Evolutionary conservation across 495 filamentous ascomycete genomes (phyloP), one percentile per base, ranked within the genome.

Genomic region (Daldinia caldariorum): DNA sequence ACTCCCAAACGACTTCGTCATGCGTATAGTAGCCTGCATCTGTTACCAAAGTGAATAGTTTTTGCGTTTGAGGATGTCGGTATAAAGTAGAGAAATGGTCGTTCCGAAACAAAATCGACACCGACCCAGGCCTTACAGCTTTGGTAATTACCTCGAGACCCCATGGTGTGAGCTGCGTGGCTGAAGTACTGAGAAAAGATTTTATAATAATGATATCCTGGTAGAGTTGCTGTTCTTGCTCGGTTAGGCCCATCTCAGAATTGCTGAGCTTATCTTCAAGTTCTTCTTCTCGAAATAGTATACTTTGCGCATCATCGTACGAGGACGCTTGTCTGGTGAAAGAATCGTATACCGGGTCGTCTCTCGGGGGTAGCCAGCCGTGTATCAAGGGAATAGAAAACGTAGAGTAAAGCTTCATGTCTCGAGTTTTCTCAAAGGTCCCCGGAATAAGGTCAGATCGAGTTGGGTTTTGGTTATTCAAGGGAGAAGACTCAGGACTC

Each of bases 81-180:
- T 97, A 97, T 0, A 99, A 75, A 0, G 95, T 98, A 32, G 90
- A 90, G 75, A 99, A 99, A 79, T 99, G 95, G 72, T 98, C 94
- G 68, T 99, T 99, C 35, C 95, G 88, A 81, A 99, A 99, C 2
- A 98, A 79, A 54, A 99, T 98, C 0, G 91, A 92, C 7, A 97
- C 83, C 0, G 89, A 87, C 2, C 92, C 93, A 0, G 92, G 91
- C 13, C 82, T 79, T 50, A 97, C 78, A 6, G 79, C 84, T 49
- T 86, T 84, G 2, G 81, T 82, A 12, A 99, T 87, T 4, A 89
- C 86, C 5, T 89, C 83, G 0, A 99, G 86, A 0, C 95, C 95
- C 78, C 89, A 91, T 2, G 84, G 78, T 2, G 94, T 97, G 5
- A 98, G 83, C 72, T 99, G 95, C 0, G 95, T 97, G 20, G 92